Base-by-base conservation (phyloP, 75 land plant species). In the Ceratopteris richardii region DNA sequence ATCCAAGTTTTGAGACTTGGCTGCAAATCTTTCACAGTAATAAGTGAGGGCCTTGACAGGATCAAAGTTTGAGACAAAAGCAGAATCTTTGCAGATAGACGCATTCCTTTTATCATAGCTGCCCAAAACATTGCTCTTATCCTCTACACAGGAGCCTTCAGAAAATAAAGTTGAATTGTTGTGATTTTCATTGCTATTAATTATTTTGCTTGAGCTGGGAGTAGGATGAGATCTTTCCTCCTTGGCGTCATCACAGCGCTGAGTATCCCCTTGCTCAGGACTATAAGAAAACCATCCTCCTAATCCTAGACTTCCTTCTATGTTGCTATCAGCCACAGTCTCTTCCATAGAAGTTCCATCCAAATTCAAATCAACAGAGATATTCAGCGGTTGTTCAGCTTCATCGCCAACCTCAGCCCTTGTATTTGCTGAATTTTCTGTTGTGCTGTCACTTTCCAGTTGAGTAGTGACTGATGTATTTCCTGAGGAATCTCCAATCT, bases 381-480 rank as follows among this genome's bases (percentile, higher is more conserved):
- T 2, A 21, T 46, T 46, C 22, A 21, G 50, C 14, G 18, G 50
- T 14, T n/a, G 50, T 21, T 46, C 22, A 2, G 22, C 18, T 46
- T 46, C 50, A 46, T 46, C 50, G 2, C 50, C 50, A 4, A 33
- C 7, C 37, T 33, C 37, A 9, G 37, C 9, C 37, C 37, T 3
- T 33, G 22, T 17, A 46, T 46, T 46, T 46, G 50, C 50, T 18
- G 50, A 46, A 46, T 18, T 21, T 2, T 46, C 50, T 46, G 50
- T 46, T 5, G 22, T 5, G 22, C 50, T 46, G 12, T 46, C 50
- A 46, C 50, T 46, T 46, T 46, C 50, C 22, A 46, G 50, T 21
- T 46, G 50, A 21, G 50, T 46, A 2, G 50, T 46, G 50, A 17
- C 22, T 46, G 50, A 46, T 46, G 50, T 21, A 46, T 46, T 46